Base-by-base conservation (phyloP, 768 basidiomycete species). In the Brasilioporus rufonigricans region DNA sequence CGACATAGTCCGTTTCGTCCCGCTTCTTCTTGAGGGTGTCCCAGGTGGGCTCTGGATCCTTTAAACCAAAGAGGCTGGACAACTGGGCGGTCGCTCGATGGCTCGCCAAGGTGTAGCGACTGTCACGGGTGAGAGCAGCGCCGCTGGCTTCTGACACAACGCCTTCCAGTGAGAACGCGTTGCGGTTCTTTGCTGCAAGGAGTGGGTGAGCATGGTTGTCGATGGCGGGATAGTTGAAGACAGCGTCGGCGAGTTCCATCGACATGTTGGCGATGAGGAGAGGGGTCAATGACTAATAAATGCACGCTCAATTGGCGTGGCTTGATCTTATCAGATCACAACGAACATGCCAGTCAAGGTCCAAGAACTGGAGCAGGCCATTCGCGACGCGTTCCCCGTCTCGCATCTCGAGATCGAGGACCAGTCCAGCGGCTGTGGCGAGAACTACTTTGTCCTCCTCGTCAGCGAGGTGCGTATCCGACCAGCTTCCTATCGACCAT, bases 171-270 rank as follows among this genome's bases (percentile, higher is more conserved):
- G 83, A 77, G 18, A 88, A 61, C 2, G 55, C 57, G 21, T 70
- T 47, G 29, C 84, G 78, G 50, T 80, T 63, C 19, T 71, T 70
- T 7, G 71, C 74, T 23, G 73, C 71, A 44, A 91, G 74, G 19
- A 92, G 73, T 2, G 88, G 85, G 63, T 91, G 90, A 0, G 88
- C 86, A 63, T 91, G 90, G 66, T 91, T 90, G 72, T 91, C 89
- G 64, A 89, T 87, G 1, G 81, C 82, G 19, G 85, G 86, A 47
- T 74, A 78, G 24, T 52, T 23, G 27, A 71, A 59, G 24, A 58
- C 57, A 21, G 50, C 47, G 26, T 48, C 29, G 40, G 53, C 61
- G 39, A 71, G 61, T 9, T 65, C 47, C 5, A 52, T 57, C 31
- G 60, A 52, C 12, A 35, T 24, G 52, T 31, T 19, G 53, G 19